phyloP scores from a whole-genome alignment of 805 yeast species.

The Candida ficus region DNA sequence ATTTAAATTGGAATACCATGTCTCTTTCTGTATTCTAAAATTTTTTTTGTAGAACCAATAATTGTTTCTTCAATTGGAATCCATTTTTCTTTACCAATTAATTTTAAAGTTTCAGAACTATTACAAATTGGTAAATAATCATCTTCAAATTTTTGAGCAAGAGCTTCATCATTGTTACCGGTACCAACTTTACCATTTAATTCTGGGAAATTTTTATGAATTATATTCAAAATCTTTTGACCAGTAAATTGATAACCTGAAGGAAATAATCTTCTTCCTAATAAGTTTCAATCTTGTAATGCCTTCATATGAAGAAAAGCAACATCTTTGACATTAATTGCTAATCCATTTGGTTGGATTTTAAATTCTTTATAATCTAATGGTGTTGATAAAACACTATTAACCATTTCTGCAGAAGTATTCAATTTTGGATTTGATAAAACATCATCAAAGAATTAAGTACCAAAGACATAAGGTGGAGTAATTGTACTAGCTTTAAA shows the following conservation, averaged over 20 bases:
- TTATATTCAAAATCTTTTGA: slow-evolving; percentile 15
- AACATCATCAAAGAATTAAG: slow-evolving; percentile 43
- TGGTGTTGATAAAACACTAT: background rate
- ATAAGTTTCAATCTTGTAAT: background rate
- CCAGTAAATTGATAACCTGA: background rate
- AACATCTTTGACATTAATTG: background rate
- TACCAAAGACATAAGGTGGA: slow-evolving; percentile 54
- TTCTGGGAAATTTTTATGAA: slow-evolving; percentile 34
- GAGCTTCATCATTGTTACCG: slow-evolving; percentile 34
- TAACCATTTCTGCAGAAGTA: slow-evolving; percentile 34
- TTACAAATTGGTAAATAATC: slow-evolving; percentile 1
- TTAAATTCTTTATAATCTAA: background rate
- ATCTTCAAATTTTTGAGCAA: slow-evolving; percentile 3
- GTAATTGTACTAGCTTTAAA: slow-evolving; percentile 40
- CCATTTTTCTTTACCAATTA: slow-evolving; percentile 13
- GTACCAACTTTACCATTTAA: slow-evolving; percentile 37
- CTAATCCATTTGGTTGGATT: background rate
- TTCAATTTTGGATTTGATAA: slow-evolving; percentile 32
- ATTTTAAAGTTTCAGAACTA: slow-evolving; percentile 4
- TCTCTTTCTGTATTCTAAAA: slow-evolving; percentile 5
- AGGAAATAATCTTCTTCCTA: background rate
- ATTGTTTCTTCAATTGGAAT: slow-evolving; percentile 33
- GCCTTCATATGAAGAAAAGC: background rate
- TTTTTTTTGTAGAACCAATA: slow-evolving; percentile 35
- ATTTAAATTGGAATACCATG: no score